A percentile compares a stretch with the other conserved stretches of the same genome.
Conservation (phyloP, 495 filamentous ascomycete genomes). For the Lasiosphaeria ovina region DNA sequence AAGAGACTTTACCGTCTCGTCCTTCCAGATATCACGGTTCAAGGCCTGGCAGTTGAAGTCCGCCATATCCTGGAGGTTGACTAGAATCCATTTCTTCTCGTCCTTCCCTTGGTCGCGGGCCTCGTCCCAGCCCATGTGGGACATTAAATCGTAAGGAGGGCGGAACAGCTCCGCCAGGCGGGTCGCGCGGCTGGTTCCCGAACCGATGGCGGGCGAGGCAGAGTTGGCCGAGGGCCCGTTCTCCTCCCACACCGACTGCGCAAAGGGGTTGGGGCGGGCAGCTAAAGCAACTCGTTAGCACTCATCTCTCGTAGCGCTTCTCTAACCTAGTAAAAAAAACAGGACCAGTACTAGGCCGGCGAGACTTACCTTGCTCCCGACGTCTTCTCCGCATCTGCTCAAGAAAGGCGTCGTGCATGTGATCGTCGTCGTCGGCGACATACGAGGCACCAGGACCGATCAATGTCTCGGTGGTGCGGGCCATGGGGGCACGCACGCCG, state of each 20-base stretch:
- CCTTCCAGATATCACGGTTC: constrained; percentile 95
- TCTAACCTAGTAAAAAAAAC: not conserved
- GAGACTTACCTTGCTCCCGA: constrained; percentile 39
- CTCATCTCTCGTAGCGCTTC: not conserved
- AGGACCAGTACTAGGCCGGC: not conserved
- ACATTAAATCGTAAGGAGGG: constrained; percentile 87
- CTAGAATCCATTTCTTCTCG: constrained; percentile 85
- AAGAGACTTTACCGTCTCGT: constrained; percentile 69
- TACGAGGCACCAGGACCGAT: constrained; percentile 37
- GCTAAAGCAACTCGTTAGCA: not conserved
- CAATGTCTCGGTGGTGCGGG: constrained; percentile 85
- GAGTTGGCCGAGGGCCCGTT: too few species aligned
- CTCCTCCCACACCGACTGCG: constrained; percentile 81
- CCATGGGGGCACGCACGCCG: constrained; percentile 85
- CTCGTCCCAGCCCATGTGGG: constrained; percentile 67
- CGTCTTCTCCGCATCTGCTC: constrained; percentile 63
- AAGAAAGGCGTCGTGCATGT: constrained; percentile 61
- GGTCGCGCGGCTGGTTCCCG: constrained; percentile 24
- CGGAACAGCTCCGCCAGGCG: constrained; percentile 86
- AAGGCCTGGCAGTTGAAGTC: constrained; percentile 90
- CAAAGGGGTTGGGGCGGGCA: constrained; percentile 61
- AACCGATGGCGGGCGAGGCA: too few species aligned
- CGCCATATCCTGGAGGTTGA: constrained; percentile 90
- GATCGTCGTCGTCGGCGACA: constrained; percentile 52
- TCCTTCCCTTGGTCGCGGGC: constrained; percentile 83